phyloP scores from a whole-genome alignment of 192 early-diverging fungal species.

The Dissophora ornata region DNA sequence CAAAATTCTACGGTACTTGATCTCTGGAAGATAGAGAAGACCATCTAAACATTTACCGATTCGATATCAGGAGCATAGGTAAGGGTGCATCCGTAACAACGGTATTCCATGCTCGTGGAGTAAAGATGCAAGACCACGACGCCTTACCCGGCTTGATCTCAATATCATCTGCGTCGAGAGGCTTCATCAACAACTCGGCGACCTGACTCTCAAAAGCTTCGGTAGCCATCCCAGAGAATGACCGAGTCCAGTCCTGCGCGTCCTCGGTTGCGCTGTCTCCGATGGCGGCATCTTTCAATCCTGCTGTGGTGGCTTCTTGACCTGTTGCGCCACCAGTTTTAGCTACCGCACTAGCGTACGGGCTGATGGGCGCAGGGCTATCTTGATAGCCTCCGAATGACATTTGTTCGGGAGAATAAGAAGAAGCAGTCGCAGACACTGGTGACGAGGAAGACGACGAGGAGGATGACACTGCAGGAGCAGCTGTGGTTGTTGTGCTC shows the following conservation, averaged over 20 bases:
- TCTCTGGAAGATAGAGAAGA: slow-evolving; percentile 94
- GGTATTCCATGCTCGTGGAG: too few species aligned
- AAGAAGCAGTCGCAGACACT: neutral
- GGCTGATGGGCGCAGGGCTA: too few species aligned
- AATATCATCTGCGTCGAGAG: slow-evolving; percentile 80
- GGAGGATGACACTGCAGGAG: neutral
- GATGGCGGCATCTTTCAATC: slow-evolving; percentile 31
- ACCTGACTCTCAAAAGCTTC: slow-evolving; percentile 81
- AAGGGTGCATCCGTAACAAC: neutral
- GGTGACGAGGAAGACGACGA: slow-evolving; percentile 9
- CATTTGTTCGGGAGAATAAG: neutral
- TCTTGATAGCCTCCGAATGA: neutral
- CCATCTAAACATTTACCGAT: slow-evolving; percentile 72
- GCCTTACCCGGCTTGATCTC: slow-evolving; percentile 89
- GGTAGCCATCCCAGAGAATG: slow-evolving; percentile 77
- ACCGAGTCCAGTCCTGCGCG: slow-evolving; percentile 71
- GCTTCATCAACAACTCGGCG: slow-evolving; percentile 75
- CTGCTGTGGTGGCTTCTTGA: slow-evolving; percentile 3
- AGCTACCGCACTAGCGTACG: too few species aligned
- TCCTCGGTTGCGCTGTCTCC: slow-evolving; percentile 31
- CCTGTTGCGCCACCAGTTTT: slow-evolving; percentile 26
- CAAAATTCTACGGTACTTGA: slow-evolving; percentile 96
- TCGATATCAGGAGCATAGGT: neutral
- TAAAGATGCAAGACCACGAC: too few species aligned
- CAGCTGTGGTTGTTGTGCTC: neutral